These are phyloP conservation scores for Termitomyces sp. DNA, from an alignment of 768 basidiomycete genomes.

Conservation along the genomic window DNA sequence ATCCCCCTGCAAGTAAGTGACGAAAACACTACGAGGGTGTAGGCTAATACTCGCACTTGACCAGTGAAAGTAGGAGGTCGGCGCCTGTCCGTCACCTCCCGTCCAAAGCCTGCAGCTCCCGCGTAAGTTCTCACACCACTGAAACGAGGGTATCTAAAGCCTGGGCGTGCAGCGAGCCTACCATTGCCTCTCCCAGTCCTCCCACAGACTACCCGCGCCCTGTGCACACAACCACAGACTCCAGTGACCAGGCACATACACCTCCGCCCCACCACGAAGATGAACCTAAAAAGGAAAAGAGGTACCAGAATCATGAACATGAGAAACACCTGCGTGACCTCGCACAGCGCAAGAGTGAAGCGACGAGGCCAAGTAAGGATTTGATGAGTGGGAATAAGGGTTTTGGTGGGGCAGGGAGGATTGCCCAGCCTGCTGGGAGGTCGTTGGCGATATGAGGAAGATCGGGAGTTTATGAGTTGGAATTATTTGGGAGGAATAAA, in stretches of 20 bases:
- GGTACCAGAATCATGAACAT: slow-evolving; percentile 29
- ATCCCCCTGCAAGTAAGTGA: slow-evolving; percentile 44
- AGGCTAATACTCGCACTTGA: background rate
- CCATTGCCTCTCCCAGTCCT: slow-evolving; percentile 8
- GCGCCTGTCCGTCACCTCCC: slow-evolving; percentile 39
- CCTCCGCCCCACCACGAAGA: slow-evolving; percentile 33
- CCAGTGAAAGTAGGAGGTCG: slow-evolving; percentile 47
- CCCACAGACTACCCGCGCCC: slow-evolving; percentile 48
- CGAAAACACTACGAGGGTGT: background rate
- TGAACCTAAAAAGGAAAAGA: slow-evolving; percentile 44
- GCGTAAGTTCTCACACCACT: slow-evolving; percentile 22
- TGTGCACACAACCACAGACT: slow-evolving; percentile 23
- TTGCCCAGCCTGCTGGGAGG: slow-evolving; percentile 53
- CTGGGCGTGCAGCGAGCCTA: slow-evolving; percentile 10
- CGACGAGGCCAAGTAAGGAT: slow-evolving; percentile 44
- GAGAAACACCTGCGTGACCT: slow-evolving; percentile 43
- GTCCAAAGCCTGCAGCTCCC: slow-evolving; percentile 26
- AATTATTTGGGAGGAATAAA: background rate
- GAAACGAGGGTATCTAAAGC: background rate
- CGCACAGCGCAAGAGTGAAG: slow-evolving; percentile 39
- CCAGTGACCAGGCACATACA: slow-evolving; percentile 21
- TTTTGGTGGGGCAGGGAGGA: slow-evolving; percentile 43
- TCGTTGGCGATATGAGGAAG: slow-evolving; percentile 23
- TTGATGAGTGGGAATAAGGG: slow-evolving; percentile 22
- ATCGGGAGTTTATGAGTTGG: background rate